A percentile compares a stretch with the other conserved stretches of the same genome.
These are phyloP conservation scores for Syzygium aromaticum DNA, from an alignment of 345 rosid species.

Conservation along the genomic window DNA sequence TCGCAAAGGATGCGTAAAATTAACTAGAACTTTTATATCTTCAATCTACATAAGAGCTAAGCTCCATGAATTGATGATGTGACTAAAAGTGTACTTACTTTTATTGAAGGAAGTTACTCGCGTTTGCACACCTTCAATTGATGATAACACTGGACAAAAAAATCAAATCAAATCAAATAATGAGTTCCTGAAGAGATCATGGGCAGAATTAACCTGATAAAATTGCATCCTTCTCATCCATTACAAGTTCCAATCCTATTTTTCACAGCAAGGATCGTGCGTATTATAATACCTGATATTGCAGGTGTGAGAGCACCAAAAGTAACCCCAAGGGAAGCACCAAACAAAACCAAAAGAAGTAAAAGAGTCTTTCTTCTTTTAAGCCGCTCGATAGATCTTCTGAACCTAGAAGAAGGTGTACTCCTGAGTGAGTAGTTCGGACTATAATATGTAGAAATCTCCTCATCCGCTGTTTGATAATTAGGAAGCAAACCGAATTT, in stretches of 20 bases:
- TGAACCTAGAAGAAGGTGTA: conserved; percentile 31
- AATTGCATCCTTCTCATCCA: neutral
- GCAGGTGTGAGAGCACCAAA: conserved; percentile 84
- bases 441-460: conserved; percentile 63
- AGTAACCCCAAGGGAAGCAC: conserved; percentile 51
- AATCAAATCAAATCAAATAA: conserved; percentile 10
- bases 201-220: neutral
- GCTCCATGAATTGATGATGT: neutral
- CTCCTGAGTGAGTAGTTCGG: conserved; percentile 36
- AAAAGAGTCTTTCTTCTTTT: conserved; percentile 59
- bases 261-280: neutral
- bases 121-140: conserved; percentile 63
- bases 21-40: neutral
- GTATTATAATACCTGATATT: conserved; percentile 43
- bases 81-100: conserved; percentile 29
- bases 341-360: conserved; percentile 65
- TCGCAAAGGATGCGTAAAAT: neutral
- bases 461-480: conserved; percentile 91
- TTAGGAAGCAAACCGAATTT: conserved; percentile 83
- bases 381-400: conserved; percentile 45
- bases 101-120: conserved; percentile 34
- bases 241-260: neutral
- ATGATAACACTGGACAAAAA: conserved; percentile 61
- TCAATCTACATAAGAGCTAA: neutral
- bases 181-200: neutral